Evolutionary conservation across 306 rosid genomes (phyloP).

Genomic region (Rubus idaeus): DNA sequence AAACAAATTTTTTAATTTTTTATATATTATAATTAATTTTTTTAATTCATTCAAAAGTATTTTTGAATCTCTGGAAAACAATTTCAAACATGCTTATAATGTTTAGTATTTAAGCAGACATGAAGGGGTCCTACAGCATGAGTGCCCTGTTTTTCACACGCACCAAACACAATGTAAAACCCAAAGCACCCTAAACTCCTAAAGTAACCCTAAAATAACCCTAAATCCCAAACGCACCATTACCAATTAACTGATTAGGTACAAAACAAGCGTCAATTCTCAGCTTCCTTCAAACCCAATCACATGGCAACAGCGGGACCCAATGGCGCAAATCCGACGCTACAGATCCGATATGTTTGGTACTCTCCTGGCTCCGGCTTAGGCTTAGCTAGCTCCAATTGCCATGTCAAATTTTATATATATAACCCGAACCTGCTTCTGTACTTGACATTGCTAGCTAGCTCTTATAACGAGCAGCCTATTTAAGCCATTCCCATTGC

Average conservation of each 20-base stretch:
- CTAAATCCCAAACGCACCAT: background rate
- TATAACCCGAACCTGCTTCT: background rate
- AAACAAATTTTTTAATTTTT: no score
- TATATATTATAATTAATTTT: no score
- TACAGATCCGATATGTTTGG: conserved; percentile 15
- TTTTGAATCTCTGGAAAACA: no score
- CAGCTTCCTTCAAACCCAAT: background rate
- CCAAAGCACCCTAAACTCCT: background rate
- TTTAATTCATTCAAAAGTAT: no score
- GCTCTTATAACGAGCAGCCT: conserved; percentile 17
- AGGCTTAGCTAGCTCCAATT: background rate
- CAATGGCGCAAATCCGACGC: background rate
- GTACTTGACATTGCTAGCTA: background rate
- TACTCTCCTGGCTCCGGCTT: background rate
- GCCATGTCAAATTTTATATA: conserved; percentile 23
- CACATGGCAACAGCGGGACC: conserved; percentile 18
- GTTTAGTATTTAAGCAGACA: background rate
- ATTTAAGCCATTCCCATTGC: conserved; percentile 26
- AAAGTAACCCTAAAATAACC: background rate
- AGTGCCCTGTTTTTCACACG: conserved; percentile 17
- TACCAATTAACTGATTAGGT: background rate
- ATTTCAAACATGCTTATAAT: no score
- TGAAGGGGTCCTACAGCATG: background rate
- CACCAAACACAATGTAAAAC: conserved; percentile 11
- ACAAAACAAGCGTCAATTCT: background rate